Evolutionary conservation across 768 basidiomycete genomes (phyloP), one percentile per base, ranked within the genome.

Genomic region (Mycena venus): DNA sequence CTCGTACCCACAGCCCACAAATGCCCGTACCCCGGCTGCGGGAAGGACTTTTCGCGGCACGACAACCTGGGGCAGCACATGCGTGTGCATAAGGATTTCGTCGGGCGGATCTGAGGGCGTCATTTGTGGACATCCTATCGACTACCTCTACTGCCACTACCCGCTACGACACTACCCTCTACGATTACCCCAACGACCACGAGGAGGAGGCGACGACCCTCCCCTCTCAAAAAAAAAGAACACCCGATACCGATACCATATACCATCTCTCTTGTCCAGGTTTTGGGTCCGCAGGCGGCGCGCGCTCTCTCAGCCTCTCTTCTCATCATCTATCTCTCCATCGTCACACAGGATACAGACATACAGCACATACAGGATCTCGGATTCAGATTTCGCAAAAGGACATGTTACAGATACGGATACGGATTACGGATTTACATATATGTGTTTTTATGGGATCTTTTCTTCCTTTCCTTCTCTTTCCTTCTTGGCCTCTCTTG

Each of bases 41-140:
- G 86, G 60, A 93, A 93, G 80, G 84, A 88, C 7, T 95, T 95
- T 78, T 92, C 91, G 79, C 86, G 95, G 55, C 88, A 90, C 69
- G 95, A 96, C 82, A 96, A 96, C 78, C 86, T 95, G 40, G 88
- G 90, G 53, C 94, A 94, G 79, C 95, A 96, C 80, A 85, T 91
- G 73, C 88, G 91, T 23, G 88, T 93, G 38, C 94, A 95, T 77
- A 76, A 76, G 72, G 75, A 73, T 58, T 73, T 61, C 21, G 73
- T 69, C 51, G 55, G 55, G 63, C 12, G 63, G 25, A 58, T 53
- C 34, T 74, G 62, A 74, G 64, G 23, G n/a, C 32, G 14, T 27
- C 12, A 32, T 7, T 0, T 32, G 12, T 25, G 27, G 9, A 11
- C 38, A 5, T 42, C 25, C 40, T 59, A 15, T n/a, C 55, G 31